These are phyloP conservation scores for Gaeumannomyces sp. DNA, from an alignment of 2,329 filamentous ascomycete species.

Conservation along the genomic window DNA sequence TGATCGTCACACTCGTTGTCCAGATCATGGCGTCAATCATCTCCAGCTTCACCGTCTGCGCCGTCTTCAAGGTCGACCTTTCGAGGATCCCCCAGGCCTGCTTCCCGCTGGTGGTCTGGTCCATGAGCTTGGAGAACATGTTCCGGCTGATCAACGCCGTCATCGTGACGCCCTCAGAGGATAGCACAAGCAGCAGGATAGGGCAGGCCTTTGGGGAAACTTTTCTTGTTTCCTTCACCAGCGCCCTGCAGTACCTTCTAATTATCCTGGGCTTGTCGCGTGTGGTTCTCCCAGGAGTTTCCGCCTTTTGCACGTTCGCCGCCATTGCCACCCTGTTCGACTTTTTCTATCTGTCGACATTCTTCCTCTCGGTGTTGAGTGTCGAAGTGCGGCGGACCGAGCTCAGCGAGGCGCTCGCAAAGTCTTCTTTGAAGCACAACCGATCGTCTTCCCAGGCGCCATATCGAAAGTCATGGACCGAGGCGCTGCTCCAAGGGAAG, in stretches of 20 bases:
- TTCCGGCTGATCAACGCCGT: slow-evolving; percentile 74
- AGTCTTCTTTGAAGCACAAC: slow-evolving; percentile 37
- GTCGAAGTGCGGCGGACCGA: slow-evolving; percentile 73
- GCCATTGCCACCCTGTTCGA: slow-evolving; percentile 71
- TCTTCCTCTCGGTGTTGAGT: slow-evolving; percentile 72
- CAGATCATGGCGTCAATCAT: slow-evolving; percentile 69
- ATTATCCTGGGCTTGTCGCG: slow-evolving; percentile 61
- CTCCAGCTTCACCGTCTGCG: slow-evolving; percentile 75
- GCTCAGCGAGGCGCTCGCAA: slow-evolving; percentile 64
- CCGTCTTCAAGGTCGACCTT: slow-evolving; percentile 67
- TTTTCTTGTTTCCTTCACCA: slow-evolving; percentile 61
- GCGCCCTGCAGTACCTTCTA: slow-evolving; percentile 61
- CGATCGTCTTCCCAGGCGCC: slow-evolving; percentile 18
- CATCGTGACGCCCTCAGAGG: slow-evolving; percentile 62
- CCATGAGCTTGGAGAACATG: slow-evolving; percentile 73
- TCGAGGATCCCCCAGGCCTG: slow-evolving; percentile 67
- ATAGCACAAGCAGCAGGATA: slow-evolving; percentile 62
- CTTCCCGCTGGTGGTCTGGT: slow-evolving; percentile 71
- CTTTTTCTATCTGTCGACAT: slow-evolving; percentile 71
- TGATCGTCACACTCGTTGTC: slow-evolving; percentile 63
- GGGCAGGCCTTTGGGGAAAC: slow-evolving; percentile 69
- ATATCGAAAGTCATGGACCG: slow-evolving; percentile 48
- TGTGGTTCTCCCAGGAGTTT: slow-evolving; percentile 62
- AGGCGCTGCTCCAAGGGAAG: slow-evolving; percentile 57
- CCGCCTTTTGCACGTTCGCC: slow-evolving; percentile 70